Conservation (phyloP, 2,329 filamentous ascomycete species). For the Calonectria leucothoes region DNA sequence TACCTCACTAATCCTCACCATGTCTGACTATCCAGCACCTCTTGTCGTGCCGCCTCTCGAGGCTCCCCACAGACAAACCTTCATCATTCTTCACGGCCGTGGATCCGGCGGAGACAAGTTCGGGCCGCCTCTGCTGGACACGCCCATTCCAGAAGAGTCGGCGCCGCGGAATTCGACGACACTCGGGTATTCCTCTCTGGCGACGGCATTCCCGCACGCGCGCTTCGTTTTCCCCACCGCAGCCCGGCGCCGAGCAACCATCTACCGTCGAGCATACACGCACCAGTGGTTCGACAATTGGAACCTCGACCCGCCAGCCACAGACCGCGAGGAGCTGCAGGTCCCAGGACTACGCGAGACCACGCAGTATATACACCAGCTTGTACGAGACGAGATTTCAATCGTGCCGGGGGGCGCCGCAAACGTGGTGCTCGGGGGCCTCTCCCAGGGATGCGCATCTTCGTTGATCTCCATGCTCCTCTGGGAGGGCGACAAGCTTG, state of each 20-base stretch:
- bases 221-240: not conserved
- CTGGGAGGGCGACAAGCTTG: not conserved
- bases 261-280: not conserved
- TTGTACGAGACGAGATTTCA: not conserved
- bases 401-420: not conserved
- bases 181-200: not conserved
- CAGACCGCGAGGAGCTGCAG: not conserved
- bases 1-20: not conserved
- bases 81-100: not conserved
- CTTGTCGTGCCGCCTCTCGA: not conserved
- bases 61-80: not conserved
- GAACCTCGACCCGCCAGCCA: not conserved
- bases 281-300: constrained; percentile 4
- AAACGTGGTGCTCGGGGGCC: not conserved
- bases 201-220: not conserved
- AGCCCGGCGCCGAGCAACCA: not conserved
- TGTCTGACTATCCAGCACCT: not conserved
- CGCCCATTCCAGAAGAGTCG: not conserved
- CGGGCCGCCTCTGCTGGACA: not conserved
- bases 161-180: not conserved
- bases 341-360: not conserved
- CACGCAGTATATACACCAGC: not conserved
- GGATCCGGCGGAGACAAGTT: not conserved
- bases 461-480: not conserved
- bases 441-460: not conserved